These are phyloP conservation scores for Sporisorium iseilematis-ciliati DNA, from an alignment of 1,284 basidiomycete species.

Conservation along the genomic window DNA sequence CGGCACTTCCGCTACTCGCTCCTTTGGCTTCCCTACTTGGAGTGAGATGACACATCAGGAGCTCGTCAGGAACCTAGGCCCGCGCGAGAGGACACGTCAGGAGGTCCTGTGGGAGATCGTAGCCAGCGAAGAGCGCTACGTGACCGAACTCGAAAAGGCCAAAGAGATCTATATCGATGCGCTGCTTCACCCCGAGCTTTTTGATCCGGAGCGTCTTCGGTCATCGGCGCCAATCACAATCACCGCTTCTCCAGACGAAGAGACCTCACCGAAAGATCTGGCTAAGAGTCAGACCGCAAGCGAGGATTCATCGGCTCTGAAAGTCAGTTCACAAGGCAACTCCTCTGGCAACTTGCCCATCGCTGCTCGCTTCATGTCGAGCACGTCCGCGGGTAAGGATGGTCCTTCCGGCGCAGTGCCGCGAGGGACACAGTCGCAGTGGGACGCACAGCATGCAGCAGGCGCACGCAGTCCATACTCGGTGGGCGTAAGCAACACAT, in stretches of 20 bases:
- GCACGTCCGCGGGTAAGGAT: slow-evolving; percentile 8
- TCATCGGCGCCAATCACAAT: neutral
- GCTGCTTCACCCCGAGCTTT: slow-evolving; percentile 78
- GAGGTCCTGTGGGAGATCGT: slow-evolving; percentile 99
- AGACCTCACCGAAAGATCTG: neutral
- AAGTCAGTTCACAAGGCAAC: neutral
- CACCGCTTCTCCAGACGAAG: slow-evolving; percentile 5
- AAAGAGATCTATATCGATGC: slow-evolving; percentile 92
- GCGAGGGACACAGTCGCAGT: slow-evolving; percentile 6
- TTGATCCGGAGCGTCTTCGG: slow-evolving; percentile 33
- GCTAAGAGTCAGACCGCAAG: neutral
- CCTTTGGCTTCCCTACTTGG: slow-evolving; percentile 77
- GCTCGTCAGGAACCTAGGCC: slow-evolving; percentile 89
- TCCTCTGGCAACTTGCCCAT: slow-evolving; percentile 52
- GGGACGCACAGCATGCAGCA: slow-evolving; percentile 16
- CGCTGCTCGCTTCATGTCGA: slow-evolving; percentile 58
- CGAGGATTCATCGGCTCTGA: neutral
- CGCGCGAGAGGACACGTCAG: slow-evolving; percentile 91
- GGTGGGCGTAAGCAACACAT: neutral
- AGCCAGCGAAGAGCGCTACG: slow-evolving; percentile 94
- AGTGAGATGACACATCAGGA: slow-evolving; percentile 95
- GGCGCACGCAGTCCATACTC: slow-evolving; percentile 39
- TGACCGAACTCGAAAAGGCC: slow-evolving; percentile 86
- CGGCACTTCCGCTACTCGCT: slow-evolving; percentile 15
- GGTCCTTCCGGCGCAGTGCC: neutral